Evolutionary conservation across 2,329 filamentous ascomycete species (phyloP).

Genomic region (Diaporthe sp.): DNA sequence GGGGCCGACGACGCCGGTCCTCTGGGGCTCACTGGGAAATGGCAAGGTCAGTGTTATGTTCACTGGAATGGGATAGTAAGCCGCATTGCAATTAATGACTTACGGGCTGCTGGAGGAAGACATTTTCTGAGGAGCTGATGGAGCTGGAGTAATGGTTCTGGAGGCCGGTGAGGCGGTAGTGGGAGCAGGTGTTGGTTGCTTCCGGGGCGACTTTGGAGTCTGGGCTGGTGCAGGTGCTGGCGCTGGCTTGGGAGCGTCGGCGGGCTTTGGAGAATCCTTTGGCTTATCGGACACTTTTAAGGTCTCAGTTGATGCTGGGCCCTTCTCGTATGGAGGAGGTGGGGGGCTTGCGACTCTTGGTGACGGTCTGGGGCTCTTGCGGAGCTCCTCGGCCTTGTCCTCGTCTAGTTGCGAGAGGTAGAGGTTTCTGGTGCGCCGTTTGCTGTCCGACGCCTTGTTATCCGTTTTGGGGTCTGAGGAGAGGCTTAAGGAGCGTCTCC

Average conservation of each 20-base stretch:
- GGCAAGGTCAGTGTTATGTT: not conserved
- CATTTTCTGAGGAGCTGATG: constrained; percentile 21
- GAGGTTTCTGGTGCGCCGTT: constrained; percentile 21
- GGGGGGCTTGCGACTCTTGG: constrained; percentile 32
- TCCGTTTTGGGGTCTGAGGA: constrained; percentile 23
- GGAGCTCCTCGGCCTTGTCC: constrained; percentile 30
- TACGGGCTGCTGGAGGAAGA: constrained; percentile 29
- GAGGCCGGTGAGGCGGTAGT: not conserved
- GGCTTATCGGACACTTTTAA: constrained; percentile 28
- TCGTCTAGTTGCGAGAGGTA: constrained; percentile 29
- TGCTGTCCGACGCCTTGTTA: constrained; percentile 19
- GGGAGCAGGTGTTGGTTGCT: constrained; percentile 9
- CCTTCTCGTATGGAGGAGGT: constrained; percentile 28
- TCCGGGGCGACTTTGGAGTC: constrained; percentile 15
- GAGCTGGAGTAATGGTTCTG: not conserved
- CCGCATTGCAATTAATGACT: not conserved
- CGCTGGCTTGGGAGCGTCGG: constrained; percentile 16
- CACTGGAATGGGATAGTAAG: not conserved
- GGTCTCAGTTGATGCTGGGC: constrained; percentile 29
- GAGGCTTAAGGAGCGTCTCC: constrained; percentile 19
- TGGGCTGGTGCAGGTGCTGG: not conserved
- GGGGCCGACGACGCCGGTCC: constrained; percentile 23
- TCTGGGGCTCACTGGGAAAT: not conserved
- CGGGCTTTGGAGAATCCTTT: constrained; percentile 15
- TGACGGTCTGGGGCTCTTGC: constrained; percentile 31